These are phyloP conservation scores for Fabrea salina DNA, from an alignment of 169 alveolate genomes.

Conservation along the genomic window DNA sequence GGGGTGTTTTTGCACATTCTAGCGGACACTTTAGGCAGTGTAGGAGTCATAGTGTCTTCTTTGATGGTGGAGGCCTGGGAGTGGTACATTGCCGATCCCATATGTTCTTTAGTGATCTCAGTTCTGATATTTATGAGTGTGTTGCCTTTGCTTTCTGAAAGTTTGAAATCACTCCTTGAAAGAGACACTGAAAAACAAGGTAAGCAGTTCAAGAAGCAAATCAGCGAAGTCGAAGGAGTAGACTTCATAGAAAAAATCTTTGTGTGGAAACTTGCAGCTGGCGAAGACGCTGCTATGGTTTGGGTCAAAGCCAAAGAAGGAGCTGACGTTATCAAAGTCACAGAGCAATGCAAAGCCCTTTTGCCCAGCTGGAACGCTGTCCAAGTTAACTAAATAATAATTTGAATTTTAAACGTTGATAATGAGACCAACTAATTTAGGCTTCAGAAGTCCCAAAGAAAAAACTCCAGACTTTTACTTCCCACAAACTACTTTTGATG, in stretches of 20 bases:
- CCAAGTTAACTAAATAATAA: no score
- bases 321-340: background rate
- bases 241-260: background rate
- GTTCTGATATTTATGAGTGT: constrained; percentile 68
- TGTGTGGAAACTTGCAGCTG: background rate
- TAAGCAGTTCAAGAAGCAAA: background rate
- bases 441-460: constrained; percentile 31
- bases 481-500: background rate
- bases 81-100: constrained; percentile 83
- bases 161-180: constrained; percentile 46
- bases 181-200: background rate
- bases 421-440: constrained; percentile 32
- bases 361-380: no score
- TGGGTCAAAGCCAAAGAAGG: background rate
- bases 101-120: constrained; percentile 78
- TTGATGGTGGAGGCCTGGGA: constrained; percentile 65
- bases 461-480: constrained; percentile 24
- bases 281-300: background rate
- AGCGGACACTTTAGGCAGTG: constrained; percentile 88
- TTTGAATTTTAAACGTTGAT: background rate
- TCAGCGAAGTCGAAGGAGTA: constrained; percentile 23
- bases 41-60: constrained; percentile 84
- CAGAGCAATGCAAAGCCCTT: background rate
- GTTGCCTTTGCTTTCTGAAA: constrained; percentile 55
- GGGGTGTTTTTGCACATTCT: constrained; percentile 84